These are phyloP conservation scores for Arabidopsis suecica DNA, from an alignment of 345 rosid genomes.

Conservation along the genomic window DNA sequence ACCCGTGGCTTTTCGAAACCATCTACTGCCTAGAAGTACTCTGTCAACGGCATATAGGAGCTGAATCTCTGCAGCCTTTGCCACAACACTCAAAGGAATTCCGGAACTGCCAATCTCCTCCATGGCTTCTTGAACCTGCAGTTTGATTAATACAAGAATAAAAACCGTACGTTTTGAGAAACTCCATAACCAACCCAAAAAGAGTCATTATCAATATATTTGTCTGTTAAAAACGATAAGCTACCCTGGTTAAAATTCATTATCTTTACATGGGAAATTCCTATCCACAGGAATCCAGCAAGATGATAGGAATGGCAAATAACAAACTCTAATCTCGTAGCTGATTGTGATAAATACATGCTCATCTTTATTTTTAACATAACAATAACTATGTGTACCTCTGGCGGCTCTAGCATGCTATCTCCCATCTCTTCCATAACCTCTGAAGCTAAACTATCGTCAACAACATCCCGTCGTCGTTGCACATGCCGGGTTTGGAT, in stretches of 20 bases:
- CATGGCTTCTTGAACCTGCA: conserved; percentile 91
- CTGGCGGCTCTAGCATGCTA: conserved; percentile 86
- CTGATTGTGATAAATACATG: conserved; percentile 1
- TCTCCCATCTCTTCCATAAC: conserved; percentile 92
- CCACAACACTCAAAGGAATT: conserved; percentile 85
- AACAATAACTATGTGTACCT: conserved; percentile 55
- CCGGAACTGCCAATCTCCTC: conserved; percentile 88
- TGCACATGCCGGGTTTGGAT: conserved; percentile 90
- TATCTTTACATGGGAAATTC: background rate
- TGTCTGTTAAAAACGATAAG: background rate
- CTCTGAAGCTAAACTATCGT: conserved; percentile 77
- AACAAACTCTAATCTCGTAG: background rate
- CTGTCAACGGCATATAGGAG: conserved; percentile 81
- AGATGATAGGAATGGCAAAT: conserved; percentile 17
- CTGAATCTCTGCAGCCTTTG: conserved; percentile 95
- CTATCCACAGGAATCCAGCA: conserved; percentile 1
- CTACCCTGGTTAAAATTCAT: background rate
- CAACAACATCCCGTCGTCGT: conserved; percentile 79
- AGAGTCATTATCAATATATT: background rate
- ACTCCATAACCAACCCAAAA: background rate
- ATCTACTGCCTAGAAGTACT: conserved; percentile 82
- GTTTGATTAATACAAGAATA: conserved; percentile 15
- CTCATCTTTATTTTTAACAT: background rate
- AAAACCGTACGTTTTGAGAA: background rate
- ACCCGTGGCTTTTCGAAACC: conserved; percentile 93